These are phyloP conservation scores for Mesembryanthemum crystallinum DNA, from an alignment of 148 eudicot genomes.

Conservation along the genomic window DNA sequence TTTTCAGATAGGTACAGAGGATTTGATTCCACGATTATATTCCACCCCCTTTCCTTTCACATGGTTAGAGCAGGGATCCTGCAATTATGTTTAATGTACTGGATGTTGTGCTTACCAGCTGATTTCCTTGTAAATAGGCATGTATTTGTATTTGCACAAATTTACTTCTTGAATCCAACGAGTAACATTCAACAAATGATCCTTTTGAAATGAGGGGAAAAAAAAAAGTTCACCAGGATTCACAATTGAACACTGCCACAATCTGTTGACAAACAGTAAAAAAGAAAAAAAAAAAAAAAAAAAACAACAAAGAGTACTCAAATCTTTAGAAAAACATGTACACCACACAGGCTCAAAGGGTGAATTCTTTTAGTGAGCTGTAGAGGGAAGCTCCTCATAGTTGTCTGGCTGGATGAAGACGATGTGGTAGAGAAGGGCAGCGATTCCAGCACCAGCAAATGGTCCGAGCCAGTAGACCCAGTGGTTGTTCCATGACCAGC, in stretches of 20 bases:
- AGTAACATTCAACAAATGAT: not conserved
- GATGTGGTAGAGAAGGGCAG: constrained; percentile 57
- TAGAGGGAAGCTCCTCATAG: constrained; percentile 60
- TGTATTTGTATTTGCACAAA: not conserved
- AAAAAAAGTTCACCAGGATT: constrained; percentile 21
- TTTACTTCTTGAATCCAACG: not conserved
- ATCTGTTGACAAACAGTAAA: constrained; percentile 9
- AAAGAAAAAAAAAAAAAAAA: constrained; percentile 2
- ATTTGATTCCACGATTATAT: no score
- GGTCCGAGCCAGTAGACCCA: constrained; percentile 96
- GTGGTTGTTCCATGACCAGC: constrained; percentile 83
- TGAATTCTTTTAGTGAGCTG: constrained; percentile 28
- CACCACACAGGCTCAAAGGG: constrained; percentile 14
- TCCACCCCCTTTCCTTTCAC: no score
- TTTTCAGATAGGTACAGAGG: no score
- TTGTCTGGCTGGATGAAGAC: constrained; percentile 48
- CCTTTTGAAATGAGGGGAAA: constrained; percentile 11
- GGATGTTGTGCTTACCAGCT: no score
- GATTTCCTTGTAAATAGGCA: no score
- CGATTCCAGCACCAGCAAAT: constrained; percentile 56
- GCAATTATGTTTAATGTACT: no score
- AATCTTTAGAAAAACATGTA: constrained; percentile 10
- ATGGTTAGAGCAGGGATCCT: no score
- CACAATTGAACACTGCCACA: constrained; percentile 22
- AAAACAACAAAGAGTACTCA: constrained; percentile 12